These are phyloP conservation scores for Saturnispora quitensis DNA, from an alignment of 805 yeast species.

Conservation along the genomic window DNA sequence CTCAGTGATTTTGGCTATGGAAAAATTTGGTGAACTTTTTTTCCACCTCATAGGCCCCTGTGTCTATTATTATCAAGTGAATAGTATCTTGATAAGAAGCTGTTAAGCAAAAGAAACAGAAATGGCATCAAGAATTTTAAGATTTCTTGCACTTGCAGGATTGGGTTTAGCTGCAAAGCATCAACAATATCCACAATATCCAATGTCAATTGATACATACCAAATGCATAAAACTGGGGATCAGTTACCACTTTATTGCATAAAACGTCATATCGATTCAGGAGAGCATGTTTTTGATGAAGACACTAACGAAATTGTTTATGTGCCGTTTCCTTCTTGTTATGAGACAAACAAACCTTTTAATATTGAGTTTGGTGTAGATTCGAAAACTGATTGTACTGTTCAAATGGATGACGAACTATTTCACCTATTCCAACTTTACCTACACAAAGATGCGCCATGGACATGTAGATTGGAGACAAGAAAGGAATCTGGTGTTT, in stretches of 20 bases:
- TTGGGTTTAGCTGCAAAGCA: constrained; percentile 13
- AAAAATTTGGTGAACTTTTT: background rate
- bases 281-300: constrained; percentile 67
- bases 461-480: constrained; percentile 58
- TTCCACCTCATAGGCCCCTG: background rate
- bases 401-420: constrained; percentile 52
- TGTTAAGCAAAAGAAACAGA: background rate
- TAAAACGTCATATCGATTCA: constrained; percentile 56
- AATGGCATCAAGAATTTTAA: background rate
- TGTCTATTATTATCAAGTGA: background rate
- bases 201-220: constrained; percentile 13
- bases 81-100: background rate
- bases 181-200: constrained; percentile 22
- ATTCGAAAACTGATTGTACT: constrained; percentile 51
- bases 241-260: constrained; percentile 46
- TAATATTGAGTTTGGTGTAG: constrained; percentile 41
- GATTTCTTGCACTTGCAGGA: background rate
- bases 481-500: constrained; percentile 34
- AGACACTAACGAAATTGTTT: constrained; percentile 47
- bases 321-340: constrained; percentile 52
- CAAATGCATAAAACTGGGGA: constrained; percentile 28
- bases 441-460: constrained; percentile 71
- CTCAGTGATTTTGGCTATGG: background rate
- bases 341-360: constrained; percentile 56
- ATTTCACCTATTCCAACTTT: constrained; percentile 65